phyloP scores from a whole-genome alignment of 2,329 filamentous ascomycete genomes.

The Hymenoscyphus linearis region DNA sequence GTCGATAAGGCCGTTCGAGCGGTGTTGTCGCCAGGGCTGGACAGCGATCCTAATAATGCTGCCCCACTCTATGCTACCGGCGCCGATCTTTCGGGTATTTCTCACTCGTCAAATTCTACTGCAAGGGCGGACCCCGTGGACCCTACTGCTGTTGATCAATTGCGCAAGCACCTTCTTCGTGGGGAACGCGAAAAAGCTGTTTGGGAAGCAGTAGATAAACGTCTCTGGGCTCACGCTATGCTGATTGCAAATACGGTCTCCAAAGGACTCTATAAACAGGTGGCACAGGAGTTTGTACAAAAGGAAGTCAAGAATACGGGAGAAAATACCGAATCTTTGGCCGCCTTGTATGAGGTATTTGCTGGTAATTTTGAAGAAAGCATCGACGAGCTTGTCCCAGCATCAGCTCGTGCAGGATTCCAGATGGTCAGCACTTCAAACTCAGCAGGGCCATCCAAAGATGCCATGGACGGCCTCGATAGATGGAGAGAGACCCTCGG shows the following conservation, averaged over 20 bases:
- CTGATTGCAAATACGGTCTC: conserved; percentile 76
- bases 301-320: conserved; percentile 84
- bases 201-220: conserved; percentile 88
- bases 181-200: conserved; percentile 88
- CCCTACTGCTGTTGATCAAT: conserved; percentile 60
- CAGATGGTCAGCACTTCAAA: conserved; percentile 80
- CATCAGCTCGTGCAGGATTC: conserved; percentile 84
- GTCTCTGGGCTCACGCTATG: conserved; percentile 95
- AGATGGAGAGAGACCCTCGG: conserved; percentile 91
- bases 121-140: conserved; percentile 64
- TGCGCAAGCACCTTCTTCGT: conserved; percentile 67
- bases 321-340: conserved; percentile 78
- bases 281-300: conserved; percentile 90
- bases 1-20: conserved; percentile 71
- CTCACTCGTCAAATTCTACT: conserved; percentile 30
- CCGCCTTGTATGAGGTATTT: conserved; percentile 87
- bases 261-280: conserved; percentile 81
- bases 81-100: conserved; percentile 36
- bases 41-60: conserved; percentile 28
- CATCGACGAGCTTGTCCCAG: conserved; percentile 90
- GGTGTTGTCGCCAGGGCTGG: conserved; percentile 60
- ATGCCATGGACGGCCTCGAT: conserved; percentile 78
- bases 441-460: conserved; percentile 55
- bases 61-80: conserved; percentile 34
- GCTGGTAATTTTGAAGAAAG: conserved; percentile 93